Base-by-base conservation (phyloP, 2,329 filamentous ascomycete species). In the Fusarium sp. region DNA sequence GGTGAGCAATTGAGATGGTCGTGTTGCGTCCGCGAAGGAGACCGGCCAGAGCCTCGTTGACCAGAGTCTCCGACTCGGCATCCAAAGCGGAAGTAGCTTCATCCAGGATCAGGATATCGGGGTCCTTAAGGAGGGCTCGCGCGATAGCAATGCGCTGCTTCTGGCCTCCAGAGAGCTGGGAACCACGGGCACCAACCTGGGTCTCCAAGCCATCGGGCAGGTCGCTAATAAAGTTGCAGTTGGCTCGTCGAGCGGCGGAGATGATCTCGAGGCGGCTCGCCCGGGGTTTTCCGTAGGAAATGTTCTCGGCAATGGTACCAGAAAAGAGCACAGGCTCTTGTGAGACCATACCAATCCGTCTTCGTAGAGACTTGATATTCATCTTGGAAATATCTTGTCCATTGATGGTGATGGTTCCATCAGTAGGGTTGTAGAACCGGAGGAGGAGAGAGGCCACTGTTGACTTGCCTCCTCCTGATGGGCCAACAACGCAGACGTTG, bases 91-190 rank as follows among this genome's bases (percentile, higher is more conserved):
- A 98, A 0, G 97, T 99, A 20, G 97, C 94, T 87, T 99, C 97
- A 80, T 99, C 97, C 1, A 99, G 90, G 70, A 99, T 97, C 32
- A 99, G 87, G 72, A 99, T 98, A 84, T 99, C 97, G 0, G 97
- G 97, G 72, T 98, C 91, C 84, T 98, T 98, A 77, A 99, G 91
- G 32, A 99, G 88, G 14, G 97, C 97, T 64, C 97, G 91, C 6
- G 97, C 97, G 82, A 99, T 99, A 40, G 97, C 97, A 78, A 99
- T 98, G 73, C 97, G 93, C 83, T 99, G 97, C 85, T 98, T 98
- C 84, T 99, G 97, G 0, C 97, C 97, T 61, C 97, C 97, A 10
- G 95, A 98, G 1, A 99, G 89, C 83, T 98, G 96, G 2, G 96
- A 95, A 37, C 97, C 97, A 74, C 97, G 90, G 17, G 96, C 93